Evolutionary conservation across 345 rosid genomes (phyloP).

Genomic region (Syzygium grande): DNA sequence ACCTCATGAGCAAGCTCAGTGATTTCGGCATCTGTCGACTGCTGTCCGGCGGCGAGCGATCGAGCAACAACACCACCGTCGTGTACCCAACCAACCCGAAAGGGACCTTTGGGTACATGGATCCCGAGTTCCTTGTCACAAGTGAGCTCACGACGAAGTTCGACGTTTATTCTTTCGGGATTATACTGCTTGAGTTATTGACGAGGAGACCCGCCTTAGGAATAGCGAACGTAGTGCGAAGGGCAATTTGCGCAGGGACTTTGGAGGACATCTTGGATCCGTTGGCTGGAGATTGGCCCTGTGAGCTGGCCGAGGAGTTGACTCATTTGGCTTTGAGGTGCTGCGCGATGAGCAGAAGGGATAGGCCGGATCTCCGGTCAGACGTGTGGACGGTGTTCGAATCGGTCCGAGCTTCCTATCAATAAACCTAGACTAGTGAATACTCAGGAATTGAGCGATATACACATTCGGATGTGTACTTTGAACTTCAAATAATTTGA

Average conservation of each 20-base stretch:
- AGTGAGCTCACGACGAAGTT: not conserved
- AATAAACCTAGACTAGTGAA: too few relatives aligned
- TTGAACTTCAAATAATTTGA: too few relatives aligned
- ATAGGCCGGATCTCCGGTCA: not conserved
- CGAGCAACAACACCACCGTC: not conserved
- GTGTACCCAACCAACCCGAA: not conserved
- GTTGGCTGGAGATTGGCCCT: not conserved
- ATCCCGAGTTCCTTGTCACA: not conserved
- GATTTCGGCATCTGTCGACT: not conserved
- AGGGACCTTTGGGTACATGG: not conserved
- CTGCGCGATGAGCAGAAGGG: not conserved
- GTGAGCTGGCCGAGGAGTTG: not conserved
- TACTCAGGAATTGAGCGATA: too few relatives aligned
- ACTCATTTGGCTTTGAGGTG: not conserved
- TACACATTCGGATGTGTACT: too few relatives aligned
- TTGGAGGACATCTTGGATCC: not conserved
- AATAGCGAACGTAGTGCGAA: not conserved
- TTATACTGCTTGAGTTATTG: not conserved
- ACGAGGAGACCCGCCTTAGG: not conserved
- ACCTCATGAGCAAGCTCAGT: not conserved
- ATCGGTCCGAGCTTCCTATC: not conserved
- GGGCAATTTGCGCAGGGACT: not conserved
- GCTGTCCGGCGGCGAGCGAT: not conserved
- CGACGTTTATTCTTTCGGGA: not conserved
- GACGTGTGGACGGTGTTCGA: not conserved